Percentiles rank a stretch among this genome's conserved stretches.
These are phyloP conservation scores for Mycena leptocephala DNA, from an alignment of 768 basidiomycete genomes.

Conservation along the genomic window DNA sequence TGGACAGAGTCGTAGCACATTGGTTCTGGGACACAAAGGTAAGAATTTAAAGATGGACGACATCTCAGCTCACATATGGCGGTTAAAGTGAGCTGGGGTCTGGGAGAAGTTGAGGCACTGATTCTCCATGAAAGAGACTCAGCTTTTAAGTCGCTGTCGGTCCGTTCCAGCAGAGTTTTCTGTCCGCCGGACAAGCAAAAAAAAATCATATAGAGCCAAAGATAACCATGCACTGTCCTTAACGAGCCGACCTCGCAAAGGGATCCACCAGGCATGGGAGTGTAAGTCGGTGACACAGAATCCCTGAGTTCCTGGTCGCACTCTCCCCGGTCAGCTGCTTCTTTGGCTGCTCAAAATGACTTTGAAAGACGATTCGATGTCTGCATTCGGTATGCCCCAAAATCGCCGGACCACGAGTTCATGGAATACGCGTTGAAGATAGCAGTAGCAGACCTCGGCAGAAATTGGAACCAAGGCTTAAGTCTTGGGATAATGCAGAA, in stretches of 20 bases:
- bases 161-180: not conserved
- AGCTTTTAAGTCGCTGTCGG: not conserved
- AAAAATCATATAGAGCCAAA: not conserved
- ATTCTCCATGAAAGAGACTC: not conserved
- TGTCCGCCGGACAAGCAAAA: not conserved
- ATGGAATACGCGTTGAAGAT: not conserved
- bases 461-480: too few relatives aligned
- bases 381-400: not conserved
- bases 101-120: not conserved
- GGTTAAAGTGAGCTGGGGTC: not conserved
- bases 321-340: not conserved
- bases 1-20: slow-evolving; percentile 65
- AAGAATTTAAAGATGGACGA: not conserved
- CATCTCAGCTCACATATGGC: not conserved
- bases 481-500: too few relatives aligned
- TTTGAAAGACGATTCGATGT: not conserved
- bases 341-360: not conserved
- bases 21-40: not conserved
- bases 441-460: too few relatives aligned
- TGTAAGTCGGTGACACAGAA: not conserved
- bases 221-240: not conserved
- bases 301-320: not conserved
- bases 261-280: slow-evolving; percentile 11
- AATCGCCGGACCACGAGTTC: not conserved
- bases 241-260: not conserved